Evolutionary conservation across 78 protist species (phyloP).

Genomic region (Polysphondylium violaceum): DNA sequence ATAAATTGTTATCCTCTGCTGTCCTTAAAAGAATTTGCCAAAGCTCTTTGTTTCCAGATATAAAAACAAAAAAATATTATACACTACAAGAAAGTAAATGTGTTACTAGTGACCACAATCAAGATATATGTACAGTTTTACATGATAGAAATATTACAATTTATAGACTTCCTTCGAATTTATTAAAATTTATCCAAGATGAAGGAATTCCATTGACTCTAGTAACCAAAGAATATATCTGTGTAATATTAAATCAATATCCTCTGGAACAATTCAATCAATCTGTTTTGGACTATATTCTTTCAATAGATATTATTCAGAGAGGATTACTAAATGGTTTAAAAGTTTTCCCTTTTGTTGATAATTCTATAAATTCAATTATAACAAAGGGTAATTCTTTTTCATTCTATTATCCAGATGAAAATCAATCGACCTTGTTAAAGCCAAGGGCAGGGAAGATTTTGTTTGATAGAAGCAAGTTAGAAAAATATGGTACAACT

Average conservation of each 20-base stretch:
- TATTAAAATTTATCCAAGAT: no score
- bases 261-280: not conserved
- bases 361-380: not conserved
- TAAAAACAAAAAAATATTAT: not conserved
- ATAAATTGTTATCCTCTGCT: not conserved
- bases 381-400: not conserved
- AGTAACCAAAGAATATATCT: not conserved
- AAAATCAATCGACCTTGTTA: not conserved
- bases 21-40: no score
- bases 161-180: no score
- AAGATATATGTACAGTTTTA: no score
- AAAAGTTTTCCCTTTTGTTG: not conserved
- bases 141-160: no score
- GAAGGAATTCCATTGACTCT: not conserved
- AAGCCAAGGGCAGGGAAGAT: not conserved
- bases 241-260: not conserved
- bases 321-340: not conserved
- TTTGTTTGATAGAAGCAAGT: not conserved
- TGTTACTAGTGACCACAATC: no score
- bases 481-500: not conserved
- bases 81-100: no score
- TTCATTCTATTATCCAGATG: not conserved
- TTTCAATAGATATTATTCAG: no score
- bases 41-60: not conserved
- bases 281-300: not conserved